Percentiles rank a stretch among this genome's conserved stretches.
Conservation (phyloP, 2,329 filamentous ascomycete genomes). For the Alternaria solani region DNA sequence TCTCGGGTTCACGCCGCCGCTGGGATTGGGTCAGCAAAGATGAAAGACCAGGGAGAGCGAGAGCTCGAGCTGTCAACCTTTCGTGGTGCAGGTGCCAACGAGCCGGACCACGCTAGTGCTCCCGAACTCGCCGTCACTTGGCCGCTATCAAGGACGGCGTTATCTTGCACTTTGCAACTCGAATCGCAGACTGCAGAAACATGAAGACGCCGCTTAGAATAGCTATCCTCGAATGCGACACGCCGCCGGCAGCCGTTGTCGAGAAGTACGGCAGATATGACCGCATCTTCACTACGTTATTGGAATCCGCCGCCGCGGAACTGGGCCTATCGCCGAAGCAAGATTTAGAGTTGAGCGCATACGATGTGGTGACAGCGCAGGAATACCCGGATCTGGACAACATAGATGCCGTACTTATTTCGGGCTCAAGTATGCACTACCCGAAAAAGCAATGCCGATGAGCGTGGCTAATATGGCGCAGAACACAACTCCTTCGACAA, state of each 20-base stretch:
- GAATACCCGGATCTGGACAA: slow-evolving; percentile 76
- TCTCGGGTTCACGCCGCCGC: not conserved
- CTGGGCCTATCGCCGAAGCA: slow-evolving; percentile 52
- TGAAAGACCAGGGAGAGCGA: not conserved
- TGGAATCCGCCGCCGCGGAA: slow-evolving; percentile 60
- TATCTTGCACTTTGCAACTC: not conserved
- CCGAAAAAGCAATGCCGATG: not conserved
- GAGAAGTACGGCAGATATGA: slow-evolving; percentile 76
- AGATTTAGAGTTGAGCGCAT: slow-evolving; percentile 67
- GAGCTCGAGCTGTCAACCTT: slow-evolving; percentile 8
- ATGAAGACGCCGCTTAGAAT: slow-evolving; percentile 68
- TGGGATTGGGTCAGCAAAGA: not conserved
- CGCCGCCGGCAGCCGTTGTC: slow-evolving; percentile 70
- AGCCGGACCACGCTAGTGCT: slow-evolving; percentile 18
- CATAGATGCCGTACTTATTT: slow-evolving; percentile 83
- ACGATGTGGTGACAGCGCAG: slow-evolving; percentile 73
- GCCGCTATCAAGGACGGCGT: slow-evolving; percentile 5
- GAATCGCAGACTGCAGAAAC: not conserved
- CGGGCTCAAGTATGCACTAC: slow-evolving; percentile 67
- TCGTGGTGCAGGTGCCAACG: slow-evolving; percentile 6
- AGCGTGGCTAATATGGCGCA: slow-evolving; percentile 40
- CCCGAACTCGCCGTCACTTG: slow-evolving; percentile 25
- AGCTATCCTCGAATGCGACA: slow-evolving; percentile 89
- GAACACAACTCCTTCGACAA: slow-evolving; percentile 77
- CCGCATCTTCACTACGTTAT: slow-evolving; percentile 64